These are phyloP conservation scores for Corynespora cassiicola DNA, from an alignment of 2,329 filamentous ascomycete species.

Conservation along the genomic window DNA sequence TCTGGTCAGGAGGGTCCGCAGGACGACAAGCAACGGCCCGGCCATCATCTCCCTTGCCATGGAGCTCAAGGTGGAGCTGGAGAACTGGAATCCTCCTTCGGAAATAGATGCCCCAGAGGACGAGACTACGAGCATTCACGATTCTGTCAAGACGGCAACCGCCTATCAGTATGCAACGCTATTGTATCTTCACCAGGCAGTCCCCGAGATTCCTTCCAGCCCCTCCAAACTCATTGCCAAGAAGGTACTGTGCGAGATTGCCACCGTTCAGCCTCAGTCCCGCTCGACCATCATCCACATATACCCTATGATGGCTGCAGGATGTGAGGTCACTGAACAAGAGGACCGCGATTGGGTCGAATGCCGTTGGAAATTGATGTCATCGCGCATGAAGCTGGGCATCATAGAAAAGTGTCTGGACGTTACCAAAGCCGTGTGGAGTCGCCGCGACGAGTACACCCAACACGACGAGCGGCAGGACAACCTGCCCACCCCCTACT, in stretches of 20 bases:
- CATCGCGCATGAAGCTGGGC: conserved; percentile 68
- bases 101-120: conserved; percentile 69
- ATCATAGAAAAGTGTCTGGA: conserved; percentile 71
- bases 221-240: conserved; percentile 65
- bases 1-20: conserved; percentile 67
- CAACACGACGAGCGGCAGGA: conserved; percentile 10
- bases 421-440: conserved; percentile 72
- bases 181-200: conserved; percentile 71
- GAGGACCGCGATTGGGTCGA: conserved; percentile 71
- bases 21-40: conserved; percentile 63
- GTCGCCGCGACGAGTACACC: conserved; percentile 62
- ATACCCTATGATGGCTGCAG: conserved; percentile 71
- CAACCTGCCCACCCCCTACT: conserved; percentile 13
- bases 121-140: conserved; percentile 65
- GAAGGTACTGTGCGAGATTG: conserved; percentile 66
- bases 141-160: conserved; percentile 70
- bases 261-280: conserved; percentile 67
- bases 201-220: conserved; percentile 70
- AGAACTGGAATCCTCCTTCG: conserved; percentile 66
- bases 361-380: conserved; percentile 68
- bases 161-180: conserved; percentile 72
- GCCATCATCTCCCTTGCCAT: conserved; percentile 68
- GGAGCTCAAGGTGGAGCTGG: conserved; percentile 65
- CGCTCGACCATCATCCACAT: conserved; percentile 73
- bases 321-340: conserved; percentile 66